Evolutionary conservation across 2,329 filamentous ascomycete genomes (phyloP), one percentile per base, ranked within the genome.

Genomic region (Clarireedia paspali): DNA sequence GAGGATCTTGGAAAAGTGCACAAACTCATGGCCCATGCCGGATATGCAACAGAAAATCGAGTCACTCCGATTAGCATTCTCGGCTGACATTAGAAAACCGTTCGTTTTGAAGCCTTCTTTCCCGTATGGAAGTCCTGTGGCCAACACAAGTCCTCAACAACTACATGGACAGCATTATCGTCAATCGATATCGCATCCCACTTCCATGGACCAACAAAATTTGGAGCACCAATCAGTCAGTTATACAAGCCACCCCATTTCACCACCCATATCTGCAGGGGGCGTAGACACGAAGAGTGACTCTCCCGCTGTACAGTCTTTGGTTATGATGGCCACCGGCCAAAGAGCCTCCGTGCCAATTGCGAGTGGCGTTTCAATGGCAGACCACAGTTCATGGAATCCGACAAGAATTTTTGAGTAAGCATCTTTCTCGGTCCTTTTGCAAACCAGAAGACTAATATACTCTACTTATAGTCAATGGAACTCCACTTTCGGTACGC

Each of bases 41-140:
- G 91, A 96, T 65, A 87, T 96, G 73, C 86, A 95, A 69, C 85
- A 84, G 53, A 91, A 96, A 70, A 90, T 97, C 61, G 87, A 96
- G 67, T 87, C 89, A 40, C 81, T 97, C 34, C 84, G 92, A 42
- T 84, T 92, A 67, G 92, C 92, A 4, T 97, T 97, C 68, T 96
- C 92, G 27, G 88, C 89, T 53, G 89, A 97, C 70, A 80, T 79
- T 24, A 84, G 80, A 63, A 91, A 90, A 67, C 87, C 91, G 2
- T 97, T 97, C 70, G 88, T 92, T 62, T 75, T 97, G 57, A 96
- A 95, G 71, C 82, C 88, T 3, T 88, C 82, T 50, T 96, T 96
- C 67, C 90, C 91, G 0, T 91, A 91, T 66, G 87, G 89, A 56
- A 94, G 89, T 70, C 89, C 91, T 24, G 60, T 58, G 12, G 54